A percentile compares a stretch with the other conserved stretches of the same genome.
These are phyloP conservation scores for Malassezia obtusa DNA, from an alignment of 1,284 basidiomycete species.

Conservation along the genomic window DNA sequence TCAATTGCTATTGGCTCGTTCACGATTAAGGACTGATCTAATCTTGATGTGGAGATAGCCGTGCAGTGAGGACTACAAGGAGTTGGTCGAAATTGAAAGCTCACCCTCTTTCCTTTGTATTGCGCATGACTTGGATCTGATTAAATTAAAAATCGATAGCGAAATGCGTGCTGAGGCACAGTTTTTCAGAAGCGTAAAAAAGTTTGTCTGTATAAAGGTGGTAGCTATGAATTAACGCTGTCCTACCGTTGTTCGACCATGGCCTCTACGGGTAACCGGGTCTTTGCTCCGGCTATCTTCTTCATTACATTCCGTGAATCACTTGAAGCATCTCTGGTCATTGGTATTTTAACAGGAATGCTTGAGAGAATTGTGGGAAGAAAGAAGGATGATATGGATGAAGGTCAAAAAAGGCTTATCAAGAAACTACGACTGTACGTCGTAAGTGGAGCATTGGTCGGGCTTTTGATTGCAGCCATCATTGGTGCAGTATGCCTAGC, in stretches of 20 bases:
- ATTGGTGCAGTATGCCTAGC: slow-evolving; percentile 44
- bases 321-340: slow-evolving; percentile 42
- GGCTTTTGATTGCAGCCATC: slow-evolving; percentile 32
- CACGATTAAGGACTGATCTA: no score
- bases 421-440: slow-evolving; percentile 26
- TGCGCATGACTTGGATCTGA: no score
- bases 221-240: no score
- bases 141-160: neutral
- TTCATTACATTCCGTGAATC: slow-evolving; percentile 45
- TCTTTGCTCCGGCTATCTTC: slow-evolving; percentile 44
- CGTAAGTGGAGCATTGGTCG: slow-evolving; percentile 27
- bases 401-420: slow-evolving; percentile 21
- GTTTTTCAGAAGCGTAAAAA: neutral
- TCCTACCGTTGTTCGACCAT: no score
- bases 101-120: no score
- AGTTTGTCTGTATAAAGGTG: no score
- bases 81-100: no score
- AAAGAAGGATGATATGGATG: slow-evolving; percentile 20
- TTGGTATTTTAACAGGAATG: slow-evolving; percentile 42
- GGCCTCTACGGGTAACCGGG: slow-evolving; percentile 23
- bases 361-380: slow-evolving; percentile 33
- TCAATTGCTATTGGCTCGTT: no score
- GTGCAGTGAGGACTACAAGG: no score
- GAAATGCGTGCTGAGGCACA: neutral
- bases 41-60: no score